These are phyloP conservation scores for Aurantiochytrium sp. DNA, from an alignment of 108 stramenopile genomes.

Conservation along the genomic window DNA sequence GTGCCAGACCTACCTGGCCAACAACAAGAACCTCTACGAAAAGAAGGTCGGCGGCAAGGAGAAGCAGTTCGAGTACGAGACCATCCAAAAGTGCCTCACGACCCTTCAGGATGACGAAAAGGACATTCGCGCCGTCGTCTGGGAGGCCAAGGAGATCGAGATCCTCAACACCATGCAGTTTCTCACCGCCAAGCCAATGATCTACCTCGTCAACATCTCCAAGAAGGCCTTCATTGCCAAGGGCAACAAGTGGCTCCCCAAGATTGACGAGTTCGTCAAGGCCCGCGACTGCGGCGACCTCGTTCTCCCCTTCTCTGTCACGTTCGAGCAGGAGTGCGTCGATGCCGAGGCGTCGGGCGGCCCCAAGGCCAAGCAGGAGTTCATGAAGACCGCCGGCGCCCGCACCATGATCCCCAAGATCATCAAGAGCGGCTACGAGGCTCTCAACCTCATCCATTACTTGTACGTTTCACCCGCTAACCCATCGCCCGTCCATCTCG, in stretches of 20 bases:
- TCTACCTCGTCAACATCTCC: constrained; percentile 92
- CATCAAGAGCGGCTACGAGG: constrained; percentile 87
- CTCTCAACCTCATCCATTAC: constrained; percentile 90
- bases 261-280: constrained; percentile 89
- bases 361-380: constrained; percentile 49
- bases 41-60: constrained; percentile 1
- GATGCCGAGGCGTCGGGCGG: constrained; percentile 67
- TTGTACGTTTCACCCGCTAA: constrained; percentile 48
- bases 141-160: constrained; percentile 51
- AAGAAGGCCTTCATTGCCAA: constrained; percentile 92
- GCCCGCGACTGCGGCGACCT: constrained; percentile 84
- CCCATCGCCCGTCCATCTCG: too few species aligned
- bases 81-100: constrained; percentile 52
- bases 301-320: constrained; percentile 93
- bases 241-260: constrained; percentile 87
- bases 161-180: constrained; percentile 55
- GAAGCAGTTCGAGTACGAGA: constrained; percentile 9
- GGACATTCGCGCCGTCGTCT: constrained; percentile 65
- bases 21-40: constrained; percentile 26
- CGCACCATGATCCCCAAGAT: constrained; percentile 86
- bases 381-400: constrained; percentile 57
- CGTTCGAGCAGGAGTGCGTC: constrained; percentile 87
- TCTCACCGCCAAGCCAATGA: constrained; percentile 96
- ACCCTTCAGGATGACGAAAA: constrained; percentile 77
- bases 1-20: constrained; percentile 61